phyloP scores from a whole-genome alignment of 352 stramenopile species.

The Globisporangium heterothallicum region DNA sequence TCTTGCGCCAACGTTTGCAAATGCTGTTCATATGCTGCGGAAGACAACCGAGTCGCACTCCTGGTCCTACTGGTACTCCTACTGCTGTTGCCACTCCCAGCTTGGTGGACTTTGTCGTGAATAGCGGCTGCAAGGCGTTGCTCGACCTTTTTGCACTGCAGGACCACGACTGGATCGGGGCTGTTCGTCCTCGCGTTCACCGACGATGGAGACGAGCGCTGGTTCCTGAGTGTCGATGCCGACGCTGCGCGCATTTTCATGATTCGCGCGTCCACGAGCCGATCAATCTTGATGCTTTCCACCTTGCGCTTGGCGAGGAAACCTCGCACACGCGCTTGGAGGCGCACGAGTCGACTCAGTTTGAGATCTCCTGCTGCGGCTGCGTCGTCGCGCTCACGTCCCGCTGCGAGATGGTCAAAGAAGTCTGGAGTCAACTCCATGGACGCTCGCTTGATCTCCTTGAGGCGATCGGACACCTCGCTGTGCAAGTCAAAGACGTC shows the following conservation, averaged over 20 bases:
- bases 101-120: conserved; percentile 11
- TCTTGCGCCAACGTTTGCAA: conserved; percentile 14
- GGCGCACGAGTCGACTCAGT: conserved; percentile 19
- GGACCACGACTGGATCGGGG: conserved; percentile 12
- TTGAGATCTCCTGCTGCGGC: not conserved
- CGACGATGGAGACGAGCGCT: conserved; percentile 10
- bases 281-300: conserved; percentile 43
- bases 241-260: conserved; percentile 18
- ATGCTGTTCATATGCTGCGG: conserved; percentile 25
- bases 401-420: not conserved
- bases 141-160: conserved; percentile 12
- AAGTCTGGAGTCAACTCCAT: not conserved
- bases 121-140: conserved; percentile 15
- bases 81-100: too few relatives aligned
- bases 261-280: conserved; percentile 39
- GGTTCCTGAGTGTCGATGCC: conserved; percentile 21
- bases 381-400: not conserved
- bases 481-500: conserved; percentile 33
- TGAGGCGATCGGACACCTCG: conserved; percentile 20
- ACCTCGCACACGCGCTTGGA: conserved; percentile 42
- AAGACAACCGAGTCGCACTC: conserved; percentile 11
- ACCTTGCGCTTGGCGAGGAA: conserved; percentile 38
- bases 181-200: too few relatives aligned
- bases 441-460: conserved; percentile 27
- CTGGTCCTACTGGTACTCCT: too few relatives aligned